Base-by-base conservation (phyloP, 1,284 basidiomycete species). In the Filobasidium uniguttulatum region DNA sequence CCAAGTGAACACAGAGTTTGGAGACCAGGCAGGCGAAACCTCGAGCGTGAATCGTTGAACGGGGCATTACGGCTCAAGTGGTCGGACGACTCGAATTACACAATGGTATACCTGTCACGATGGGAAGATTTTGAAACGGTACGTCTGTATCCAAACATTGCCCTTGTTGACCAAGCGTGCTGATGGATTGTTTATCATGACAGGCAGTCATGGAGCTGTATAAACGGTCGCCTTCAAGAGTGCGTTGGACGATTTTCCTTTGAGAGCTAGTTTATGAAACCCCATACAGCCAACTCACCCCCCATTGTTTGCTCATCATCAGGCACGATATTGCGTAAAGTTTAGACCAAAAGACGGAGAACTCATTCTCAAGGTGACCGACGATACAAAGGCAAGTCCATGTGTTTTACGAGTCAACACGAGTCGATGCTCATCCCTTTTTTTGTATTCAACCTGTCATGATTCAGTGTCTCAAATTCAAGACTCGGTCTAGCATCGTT, bases 401-500 rank as follows among this genome's bases (percentile, higher is more conserved):
- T n/a, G n/a, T n/a, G n/a, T n/a, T n/a, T n/a, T n/a, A n/a, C n/a
- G n/a, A n/a, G n/a, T n/a, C n/a, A n/a, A n/a, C n/a, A n/a, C n/a
- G n/a, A n/a, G n/a, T n/a, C 26, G 38, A 35, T n/a, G 31, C 7
- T n/a, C 31, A 15, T 41, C 22, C 20, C 22, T 29, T 8, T 17
- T 28, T 12, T 28, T n/a, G 12, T 6, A 44, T 26, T 28, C 49
- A 47, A 35, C 20, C 53, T 48, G 36, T 30, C 35, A 5, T 45
- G 14, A 17, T 48, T 12, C 65, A 93, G 89, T 90, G 87, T 66
- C 73, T 94, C 62, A 93, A 90, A 69, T 96, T 90, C 75, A 87
- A 89, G 67, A 91, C 90, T 1, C 80, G 82, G 59, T 91, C 87
- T 1, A 85, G 85, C 40, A 82, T 91, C 63, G 89, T 88, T 70